Evolutionary conservation across 23 red algal species (phyloP), one percentile per base, ranked within the genome.

Genomic region (Gracilaria domingensis): DNA sequence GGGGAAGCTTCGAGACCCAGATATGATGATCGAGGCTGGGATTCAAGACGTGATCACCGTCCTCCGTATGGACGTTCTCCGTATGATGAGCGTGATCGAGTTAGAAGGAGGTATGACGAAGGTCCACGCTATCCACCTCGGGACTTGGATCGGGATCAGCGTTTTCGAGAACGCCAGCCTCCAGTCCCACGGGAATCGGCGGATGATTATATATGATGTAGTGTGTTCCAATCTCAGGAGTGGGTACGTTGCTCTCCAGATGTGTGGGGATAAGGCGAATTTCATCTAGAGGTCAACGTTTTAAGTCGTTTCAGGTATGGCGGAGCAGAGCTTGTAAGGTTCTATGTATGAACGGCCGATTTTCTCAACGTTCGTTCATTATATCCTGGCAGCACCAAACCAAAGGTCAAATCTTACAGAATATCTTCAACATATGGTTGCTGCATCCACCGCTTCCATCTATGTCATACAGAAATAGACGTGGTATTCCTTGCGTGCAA

Each of bases 181-280:
- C 87, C 87, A 28, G 87, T 90, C 37, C 87, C 87, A 69, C 23
- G 87, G 36, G 87, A 90, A 74, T 75, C 87, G 50, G 87, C 87
- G 32, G 87, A 90, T 66, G 87, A 90, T 60, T 87, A 75, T 77
- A 71, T 87, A 29, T 87, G 72, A 77, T 50, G 42, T 77, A 77
- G 72, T 51, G 34, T 51, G 21, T 49, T 77, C 32, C 45, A 77
- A 77, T 77, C 38, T 51, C 21, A 25, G 72, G 72, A 50, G 72
- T 45, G 72, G 32, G 45, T 77, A 69, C 64, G 72, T 51, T 77
- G 38, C 38, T 51, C 38, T 77, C 45, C 72, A 49, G 72, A 50
- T 77, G 72, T 51, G 39, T 48, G 72, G 72, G 72, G 38, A 50
- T 77, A 37, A 77, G 72, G 45, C 40, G 42, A 77, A n/a, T 48